Conservation (phyloP, 2,329 filamentous ascomycete genomes). For the Truncatella angustata region DNA sequence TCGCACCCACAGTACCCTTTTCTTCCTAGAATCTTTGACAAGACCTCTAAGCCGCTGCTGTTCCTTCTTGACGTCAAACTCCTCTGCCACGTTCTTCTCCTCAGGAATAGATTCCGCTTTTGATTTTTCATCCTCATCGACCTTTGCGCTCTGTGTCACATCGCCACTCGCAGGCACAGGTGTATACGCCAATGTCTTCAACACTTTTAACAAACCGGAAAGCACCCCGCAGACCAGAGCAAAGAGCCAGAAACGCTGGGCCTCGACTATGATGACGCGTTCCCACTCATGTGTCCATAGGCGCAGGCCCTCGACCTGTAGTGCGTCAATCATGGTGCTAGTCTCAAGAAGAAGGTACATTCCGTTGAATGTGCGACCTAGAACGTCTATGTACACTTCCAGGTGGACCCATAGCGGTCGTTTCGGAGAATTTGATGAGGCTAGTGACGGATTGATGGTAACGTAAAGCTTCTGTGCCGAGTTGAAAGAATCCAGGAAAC, state of each 20-base stretch:
- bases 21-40: constrained; percentile 31
- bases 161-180: constrained; percentile 32
- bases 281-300: constrained; percentile 52
- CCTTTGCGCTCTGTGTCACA: constrained; percentile 21
- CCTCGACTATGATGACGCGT: constrained; percentile 52
- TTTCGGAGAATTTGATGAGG: constrained; percentile 10
- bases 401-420: constrained; percentile 16
- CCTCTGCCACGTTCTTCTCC: neutral
- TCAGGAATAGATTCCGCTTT: constrained; percentile 10
- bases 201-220: constrained; percentile 39
- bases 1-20: constrained; percentile 27
- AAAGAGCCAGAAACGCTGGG: constrained; percentile 69
- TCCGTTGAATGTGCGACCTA: constrained; percentile 59
- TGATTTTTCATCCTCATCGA: constrained; percentile 14
- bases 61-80: constrained; percentile 26
- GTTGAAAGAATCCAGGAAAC: constrained; percentile 61
- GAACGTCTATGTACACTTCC: constrained; percentile 50
- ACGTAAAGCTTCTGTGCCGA: constrained; percentile 44
- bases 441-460: too few species aligned
- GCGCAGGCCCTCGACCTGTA: constrained; percentile 41
- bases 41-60: constrained; percentile 33
- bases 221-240: constrained; percentile 52
- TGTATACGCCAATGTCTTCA: constrained; percentile 32
- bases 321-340: constrained; percentile 56
- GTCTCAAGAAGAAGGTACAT: constrained; percentile 68